Conservation (phyloP, 441 rosid genomes). For the Pelargonium australe region DNA sequence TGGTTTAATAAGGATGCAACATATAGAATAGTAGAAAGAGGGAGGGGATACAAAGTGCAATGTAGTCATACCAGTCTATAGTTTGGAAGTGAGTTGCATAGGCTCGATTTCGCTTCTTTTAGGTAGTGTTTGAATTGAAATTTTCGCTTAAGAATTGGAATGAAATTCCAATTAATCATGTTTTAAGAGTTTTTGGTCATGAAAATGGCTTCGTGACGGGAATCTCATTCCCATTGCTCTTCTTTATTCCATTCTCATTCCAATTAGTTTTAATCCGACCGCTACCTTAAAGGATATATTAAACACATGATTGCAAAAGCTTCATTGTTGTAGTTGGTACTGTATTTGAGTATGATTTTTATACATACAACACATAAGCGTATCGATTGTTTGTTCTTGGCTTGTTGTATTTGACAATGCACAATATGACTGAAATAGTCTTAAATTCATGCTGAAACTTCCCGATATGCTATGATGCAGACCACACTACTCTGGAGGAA, state of each 20-base stretch:
- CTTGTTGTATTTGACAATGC: not conserved
- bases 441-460: not conserved
- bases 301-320: not conserved
- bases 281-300: not conserved
- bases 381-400: not conserved
- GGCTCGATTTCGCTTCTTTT: not conserved
- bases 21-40: too few species aligned
- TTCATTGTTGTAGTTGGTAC: not conserved
- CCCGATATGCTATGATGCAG: slow-evolving; percentile 34
- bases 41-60: too few species aligned
- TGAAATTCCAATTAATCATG: too few species aligned
- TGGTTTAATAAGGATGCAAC: too few species aligned
- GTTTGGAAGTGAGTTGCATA: too few species aligned
- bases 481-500: slow-evolving; percentile 50
- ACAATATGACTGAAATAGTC: not conserved
- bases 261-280: not conserved
- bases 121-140: too few species aligned
- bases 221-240: too few species aligned
- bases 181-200: too few species aligned
- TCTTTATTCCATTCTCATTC: too few species aligned
- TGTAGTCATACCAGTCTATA: too few species aligned
- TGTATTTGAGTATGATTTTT: not conserved
- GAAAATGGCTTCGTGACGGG: too few species aligned
- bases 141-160: too few species aligned
- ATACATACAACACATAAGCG: not conserved